Conservation (phyloP, 176 grass and related monocot species). For the Triticum turgidum region DNA sequence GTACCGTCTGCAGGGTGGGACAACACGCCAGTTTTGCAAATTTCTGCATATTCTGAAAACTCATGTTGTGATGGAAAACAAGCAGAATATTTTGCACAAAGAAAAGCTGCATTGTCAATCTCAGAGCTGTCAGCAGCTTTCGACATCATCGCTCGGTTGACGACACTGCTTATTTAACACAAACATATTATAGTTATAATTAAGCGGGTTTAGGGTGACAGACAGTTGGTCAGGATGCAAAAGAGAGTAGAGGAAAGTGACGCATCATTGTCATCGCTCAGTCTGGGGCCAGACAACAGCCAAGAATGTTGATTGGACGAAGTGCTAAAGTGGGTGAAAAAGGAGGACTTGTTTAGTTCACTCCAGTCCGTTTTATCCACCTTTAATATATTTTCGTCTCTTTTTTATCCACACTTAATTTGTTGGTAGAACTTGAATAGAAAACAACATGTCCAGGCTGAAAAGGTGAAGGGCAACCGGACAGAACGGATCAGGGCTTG, state of each 20-base stretch:
- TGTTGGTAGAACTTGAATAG: neutral
- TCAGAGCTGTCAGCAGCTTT: neutral
- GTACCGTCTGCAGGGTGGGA: conserved; percentile 1
- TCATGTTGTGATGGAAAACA: too few relatives aligned
- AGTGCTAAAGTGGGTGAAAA: too few relatives aligned
- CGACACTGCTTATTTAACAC: neutral
- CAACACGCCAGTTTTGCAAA: neutral
- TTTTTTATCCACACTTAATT: too few relatives aligned
- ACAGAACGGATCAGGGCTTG: too few relatives aligned
- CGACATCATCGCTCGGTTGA: conserved; percentile 7
- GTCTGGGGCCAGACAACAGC: neutral
- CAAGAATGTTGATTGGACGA: too few relatives aligned
- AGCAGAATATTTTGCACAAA: too few relatives aligned
- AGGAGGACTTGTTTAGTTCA: too few relatives aligned
- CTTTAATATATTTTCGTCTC: too few relatives aligned
- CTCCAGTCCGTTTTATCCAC: too few relatives aligned
- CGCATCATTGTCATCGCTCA: neutral
- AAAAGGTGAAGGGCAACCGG: neutral
- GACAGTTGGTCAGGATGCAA: conserved; percentile 22
- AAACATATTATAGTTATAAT: neutral
- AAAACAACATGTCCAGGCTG: neutral
- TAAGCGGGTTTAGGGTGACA: too few relatives aligned
- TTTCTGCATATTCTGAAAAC: too few relatives aligned
- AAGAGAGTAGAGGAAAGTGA: conserved; percentile 2
- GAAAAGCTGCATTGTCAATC: too few relatives aligned